Percentiles rank a stretch among this genome's conserved stretches.
These are phyloP conservation scores for Ogataea corticis DNA, from an alignment of 805 yeast genomes.

Conservation along the genomic window DNA sequence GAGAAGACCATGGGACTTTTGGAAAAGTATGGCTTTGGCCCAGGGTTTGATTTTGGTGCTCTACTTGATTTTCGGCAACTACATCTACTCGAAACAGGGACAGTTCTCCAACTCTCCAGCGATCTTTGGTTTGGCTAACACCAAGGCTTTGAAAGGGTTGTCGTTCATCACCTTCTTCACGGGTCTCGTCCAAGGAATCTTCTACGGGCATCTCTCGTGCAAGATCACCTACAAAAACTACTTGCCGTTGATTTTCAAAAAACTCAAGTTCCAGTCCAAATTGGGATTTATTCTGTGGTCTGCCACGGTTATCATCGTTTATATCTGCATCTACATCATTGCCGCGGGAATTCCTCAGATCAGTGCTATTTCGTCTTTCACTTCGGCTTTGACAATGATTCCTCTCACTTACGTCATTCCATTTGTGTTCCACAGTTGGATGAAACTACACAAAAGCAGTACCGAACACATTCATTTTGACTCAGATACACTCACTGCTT, in stretches of 20 bases:
- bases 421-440: slow-evolving; percentile 22
- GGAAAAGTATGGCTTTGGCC: slow-evolving; percentile 47
- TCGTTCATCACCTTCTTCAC: slow-evolving; percentile 39
- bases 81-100: slow-evolving; percentile 46
- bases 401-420: slow-evolving; percentile 32
- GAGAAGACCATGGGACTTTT: slow-evolving; percentile 48
- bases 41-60: slow-evolving; percentile 40
- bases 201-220: slow-evolving; percentile 48
- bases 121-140: slow-evolving; percentile 41
- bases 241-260: slow-evolving; percentile 32
- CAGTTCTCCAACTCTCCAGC: slow-evolving; percentile 46
- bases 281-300: slow-evolving; percentile 30
- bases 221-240: slow-evolving; percentile 45
- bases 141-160: slow-evolving; percentile 35
- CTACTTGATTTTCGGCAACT: slow-evolving; percentile 44
- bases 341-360: slow-evolving; percentile 32
- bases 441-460: slow-evolving; percentile 17
- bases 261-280: slow-evolving; percentile 35
- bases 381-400: slow-evolving; percentile 29
- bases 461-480: slow-evolving; percentile 9
- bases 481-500: slow-evolving; percentile 12
- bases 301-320: slow-evolving; percentile 15
- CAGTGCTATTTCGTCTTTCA: slow-evolving; percentile 25
- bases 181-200: slow-evolving; percentile 44
- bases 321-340: slow-evolving; percentile 18